These are phyloP conservation scores for Eragrostis nindensis DNA, from an alignment of 176 grass and related monocot species.

Conservation along the genomic window DNA sequence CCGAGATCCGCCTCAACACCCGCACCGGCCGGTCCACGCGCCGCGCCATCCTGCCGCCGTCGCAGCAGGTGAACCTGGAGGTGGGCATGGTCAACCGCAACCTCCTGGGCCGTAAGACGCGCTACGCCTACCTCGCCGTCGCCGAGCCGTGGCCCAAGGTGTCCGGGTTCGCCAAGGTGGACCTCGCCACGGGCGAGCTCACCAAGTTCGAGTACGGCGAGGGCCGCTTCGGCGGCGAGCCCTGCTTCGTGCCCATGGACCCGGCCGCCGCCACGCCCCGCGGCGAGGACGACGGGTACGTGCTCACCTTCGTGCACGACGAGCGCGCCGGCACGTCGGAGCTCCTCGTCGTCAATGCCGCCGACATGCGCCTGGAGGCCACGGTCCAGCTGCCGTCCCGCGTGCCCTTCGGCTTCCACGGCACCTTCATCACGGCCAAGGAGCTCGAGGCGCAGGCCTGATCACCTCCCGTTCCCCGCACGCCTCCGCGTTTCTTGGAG, in stretches of 20 bases:
- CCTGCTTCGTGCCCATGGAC: slow-evolving; percentile 77
- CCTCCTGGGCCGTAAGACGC: slow-evolving; percentile 70
- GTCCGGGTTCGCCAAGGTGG: slow-evolving; percentile 90
- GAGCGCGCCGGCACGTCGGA: slow-evolving; percentile 67
- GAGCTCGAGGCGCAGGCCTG: slow-evolving; percentile 76
- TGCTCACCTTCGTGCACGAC: slow-evolving; percentile 83
- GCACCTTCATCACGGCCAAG: slow-evolving; percentile 66
- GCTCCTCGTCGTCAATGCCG: slow-evolving; percentile 77
- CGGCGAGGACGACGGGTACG: slow-evolving; percentile 84
- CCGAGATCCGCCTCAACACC: slow-evolving; percentile 87
- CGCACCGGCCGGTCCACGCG: slow-evolving; percentile 68
- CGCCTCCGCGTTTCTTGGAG: slow-evolving; percentile 57
- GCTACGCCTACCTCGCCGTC: slow-evolving; percentile 83
- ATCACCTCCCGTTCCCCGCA: background rate
- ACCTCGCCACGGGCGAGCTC: slow-evolving; percentile 70
- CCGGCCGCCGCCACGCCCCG: slow-evolving; percentile 14
- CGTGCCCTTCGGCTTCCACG: slow-evolving; percentile 93
- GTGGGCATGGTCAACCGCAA: slow-evolving; percentile 92
- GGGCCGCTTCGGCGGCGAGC: slow-evolving; percentile 78
- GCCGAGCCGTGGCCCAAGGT: slow-evolving; percentile 98
- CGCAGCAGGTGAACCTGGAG: slow-evolving; percentile 82
- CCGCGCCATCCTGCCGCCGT: slow-evolving; percentile 53
- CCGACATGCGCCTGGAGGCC: slow-evolving; percentile 82
- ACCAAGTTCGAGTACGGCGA: slow-evolving; percentile 77
- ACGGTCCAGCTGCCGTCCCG: slow-evolving; percentile 82